Evolutionary conservation across 2,329 filamentous ascomycete genomes (phyloP).

Genomic region (Emydomyces testavorans): DNA sequence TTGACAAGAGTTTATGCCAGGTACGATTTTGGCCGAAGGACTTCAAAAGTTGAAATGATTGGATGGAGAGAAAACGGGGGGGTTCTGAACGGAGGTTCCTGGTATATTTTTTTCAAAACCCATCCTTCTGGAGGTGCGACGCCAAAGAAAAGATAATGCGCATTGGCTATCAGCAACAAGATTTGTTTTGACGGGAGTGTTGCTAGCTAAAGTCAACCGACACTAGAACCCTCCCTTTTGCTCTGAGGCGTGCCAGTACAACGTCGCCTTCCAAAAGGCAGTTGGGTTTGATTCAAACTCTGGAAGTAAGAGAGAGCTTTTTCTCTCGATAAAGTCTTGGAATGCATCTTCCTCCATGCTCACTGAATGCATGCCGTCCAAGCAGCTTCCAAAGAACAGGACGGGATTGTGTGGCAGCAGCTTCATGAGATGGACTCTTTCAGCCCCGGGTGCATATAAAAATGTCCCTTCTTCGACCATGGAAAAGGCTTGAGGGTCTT

Average conservation of each 20-base stretch:
- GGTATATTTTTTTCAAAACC: too few relatives aligned
- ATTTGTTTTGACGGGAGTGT: neutral
- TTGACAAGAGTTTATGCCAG: constrained; percentile 53
- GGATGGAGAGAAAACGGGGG: constrained; percentile 46
- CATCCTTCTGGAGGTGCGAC: too few relatives aligned
- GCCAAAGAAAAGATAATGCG: too few relatives aligned
- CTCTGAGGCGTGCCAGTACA: constrained; percentile 22
- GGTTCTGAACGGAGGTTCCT: constrained; percentile 47
- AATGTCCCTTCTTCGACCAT: constrained; percentile 41
- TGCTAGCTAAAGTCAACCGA: neutral
- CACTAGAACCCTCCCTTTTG: too few relatives aligned
- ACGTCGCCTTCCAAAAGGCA: constrained; percentile 30
- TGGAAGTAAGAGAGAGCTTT: constrained; percentile 21
- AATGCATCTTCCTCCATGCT: constrained; percentile 17
- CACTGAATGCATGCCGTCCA: constrained; percentile 20
- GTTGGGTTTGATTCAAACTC: constrained; percentile 25
- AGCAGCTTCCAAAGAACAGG: constrained; percentile 46
- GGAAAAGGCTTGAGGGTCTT: constrained; percentile 43
- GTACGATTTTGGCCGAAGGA: constrained; percentile 48
- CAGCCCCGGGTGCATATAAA: constrained; percentile 51
- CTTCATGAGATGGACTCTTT: constrained; percentile 41
- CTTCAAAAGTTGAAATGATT: constrained; percentile 49
- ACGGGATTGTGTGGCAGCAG: constrained; percentile 41
- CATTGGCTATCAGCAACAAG: too few relatives aligned
- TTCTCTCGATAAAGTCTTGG: constrained; percentile 1